These are phyloP conservation scores for Sclerotinia sclerotiorum DNA, from an alignment of 2,329 filamentous ascomycete genomes.

Conservation along the genomic window DNA sequence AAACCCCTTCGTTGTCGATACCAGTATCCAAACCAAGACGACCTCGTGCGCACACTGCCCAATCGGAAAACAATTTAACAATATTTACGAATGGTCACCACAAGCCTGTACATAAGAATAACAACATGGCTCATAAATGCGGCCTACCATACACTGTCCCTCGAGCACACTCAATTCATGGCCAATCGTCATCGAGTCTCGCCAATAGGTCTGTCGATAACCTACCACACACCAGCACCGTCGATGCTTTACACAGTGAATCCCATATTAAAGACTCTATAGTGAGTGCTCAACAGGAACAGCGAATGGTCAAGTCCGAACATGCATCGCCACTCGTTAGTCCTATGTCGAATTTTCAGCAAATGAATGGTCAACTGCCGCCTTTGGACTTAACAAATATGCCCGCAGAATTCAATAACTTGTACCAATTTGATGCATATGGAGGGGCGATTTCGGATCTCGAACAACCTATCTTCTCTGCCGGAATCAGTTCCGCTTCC, in stretches of 20 bases:
- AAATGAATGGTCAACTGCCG: constrained; percentile 53
- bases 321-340: constrained; percentile 59
- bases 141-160: constrained; percentile 59
- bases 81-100: constrained; percentile 66
- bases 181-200: constrained; percentile 49
- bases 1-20: constrained; percentile 47
- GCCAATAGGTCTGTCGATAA: constrained; percentile 50
- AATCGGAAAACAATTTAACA: constrained; percentile 57
- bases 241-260: constrained; percentile 44
- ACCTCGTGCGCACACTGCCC: constrained; percentile 61
- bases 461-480: constrained; percentile 60
- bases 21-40: constrained; percentile 46
- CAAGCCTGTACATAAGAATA: constrained; percentile 61
- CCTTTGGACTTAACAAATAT: constrained; percentile 59
- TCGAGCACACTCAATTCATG: constrained; percentile 57
- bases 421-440: constrained; percentile 53
- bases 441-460: constrained; percentile 46
- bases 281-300: constrained; percentile 43
- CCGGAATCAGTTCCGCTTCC: constrained; percentile 57
- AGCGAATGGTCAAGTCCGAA: constrained; percentile 59
- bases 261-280: constrained; percentile 43
- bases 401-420: constrained; percentile 47
- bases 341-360: constrained; percentile 48
- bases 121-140: constrained; percentile 60
- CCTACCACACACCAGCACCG: constrained; percentile 44